Percentiles rank a stretch among this genome's conserved stretches.
phyloP scores from a whole-genome alignment of 306 rosid genomes.

The Corylus americana region DNA sequence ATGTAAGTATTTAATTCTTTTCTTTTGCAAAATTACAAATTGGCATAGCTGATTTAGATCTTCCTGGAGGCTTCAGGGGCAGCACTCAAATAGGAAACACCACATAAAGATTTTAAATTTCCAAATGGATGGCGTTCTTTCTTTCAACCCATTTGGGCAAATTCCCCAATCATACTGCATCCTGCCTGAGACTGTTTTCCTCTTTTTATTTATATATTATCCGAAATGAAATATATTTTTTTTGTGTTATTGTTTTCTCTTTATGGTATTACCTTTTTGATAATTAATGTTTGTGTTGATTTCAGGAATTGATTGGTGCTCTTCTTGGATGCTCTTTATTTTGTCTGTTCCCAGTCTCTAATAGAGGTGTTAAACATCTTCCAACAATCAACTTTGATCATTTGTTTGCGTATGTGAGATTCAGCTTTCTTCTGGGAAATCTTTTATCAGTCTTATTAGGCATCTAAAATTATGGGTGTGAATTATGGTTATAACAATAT shows the following conservation, averaged over 20 bases:
- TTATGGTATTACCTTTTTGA: not conserved
- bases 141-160: not conserved
- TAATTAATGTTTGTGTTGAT: slow-evolving; percentile 14
- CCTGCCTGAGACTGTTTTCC: not conserved
- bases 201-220: not conserved
- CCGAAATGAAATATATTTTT: not conserved
- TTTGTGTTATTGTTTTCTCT: not conserved
- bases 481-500: not conserved
- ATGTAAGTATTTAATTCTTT: not conserved
- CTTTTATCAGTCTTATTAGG: not conserved
- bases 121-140: not conserved
- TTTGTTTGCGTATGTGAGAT: slow-evolving; percentile 73
- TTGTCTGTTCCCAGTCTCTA: slow-evolving; percentile 66
- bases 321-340: slow-evolving; percentile 87
- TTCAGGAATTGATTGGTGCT: slow-evolving; percentile 87
- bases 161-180: not conserved
- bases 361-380: slow-evolving; percentile 57
- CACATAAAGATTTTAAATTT: not conserved
- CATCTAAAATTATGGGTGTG: not conserved
- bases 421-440: slow-evolving; percentile 16
- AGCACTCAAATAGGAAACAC: not conserved
- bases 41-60: not conserved
- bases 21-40: not conserved
- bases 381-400: slow-evolving; percentile 70
- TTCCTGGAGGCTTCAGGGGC: not conserved